Conservation (phyloP, 2,329 filamentous ascomycete genomes). For the Fusarium fracticaudum region DNA sequence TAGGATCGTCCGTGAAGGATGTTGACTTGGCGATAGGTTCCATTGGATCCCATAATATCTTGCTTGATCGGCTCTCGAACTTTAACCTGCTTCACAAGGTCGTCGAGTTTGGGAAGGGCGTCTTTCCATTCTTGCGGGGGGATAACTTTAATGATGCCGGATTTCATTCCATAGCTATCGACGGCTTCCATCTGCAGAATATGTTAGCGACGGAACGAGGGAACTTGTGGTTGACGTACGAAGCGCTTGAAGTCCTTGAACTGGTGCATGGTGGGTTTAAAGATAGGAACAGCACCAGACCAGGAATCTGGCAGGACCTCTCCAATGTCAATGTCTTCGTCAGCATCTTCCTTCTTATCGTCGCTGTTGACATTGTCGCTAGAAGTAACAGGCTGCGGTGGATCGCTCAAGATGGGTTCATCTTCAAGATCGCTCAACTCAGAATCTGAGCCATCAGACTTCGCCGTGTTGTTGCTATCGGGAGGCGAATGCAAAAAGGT, state of each 20-base stretch:
- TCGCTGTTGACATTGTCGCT: slow-evolving; percentile 46
- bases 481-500: slow-evolving; percentile 70
- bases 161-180: slow-evolving; percentile 95
- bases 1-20: slow-evolving; percentile 96
- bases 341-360: slow-evolving; percentile 51
- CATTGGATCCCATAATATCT: slow-evolving; percentile 95
- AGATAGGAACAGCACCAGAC: slow-evolving; percentile 91
- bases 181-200: slow-evolving; percentile 76
- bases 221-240: slow-evolving; percentile 61
- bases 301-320: slow-evolving; percentile 88
- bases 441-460: slow-evolving; percentile 69
- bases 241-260: slow-evolving; percentile 94
- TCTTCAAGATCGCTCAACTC: slow-evolving; percentile 74
- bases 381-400: slow-evolving; percentile 38
- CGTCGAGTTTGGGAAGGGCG: slow-evolving; percentile 78
- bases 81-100: slow-evolving; percentile 88
- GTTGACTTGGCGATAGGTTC: slow-evolving; percentile 96
- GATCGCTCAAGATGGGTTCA: slow-evolving; percentile 54
- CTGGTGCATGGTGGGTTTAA: slow-evolving; percentile 94
- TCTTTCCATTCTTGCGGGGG: slow-evolving; percentile 94
- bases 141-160: slow-evolving; percentile 95
- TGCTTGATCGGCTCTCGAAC: slow-evolving; percentile 98
- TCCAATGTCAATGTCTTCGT: slow-evolving; percentile 77
- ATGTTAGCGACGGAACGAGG: slow-evolving; percentile 39
- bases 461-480: slow-evolving; percentile 69